phyloP scores from a whole-genome alignment of 441 rosid species.

The California macrophylla region DNA sequence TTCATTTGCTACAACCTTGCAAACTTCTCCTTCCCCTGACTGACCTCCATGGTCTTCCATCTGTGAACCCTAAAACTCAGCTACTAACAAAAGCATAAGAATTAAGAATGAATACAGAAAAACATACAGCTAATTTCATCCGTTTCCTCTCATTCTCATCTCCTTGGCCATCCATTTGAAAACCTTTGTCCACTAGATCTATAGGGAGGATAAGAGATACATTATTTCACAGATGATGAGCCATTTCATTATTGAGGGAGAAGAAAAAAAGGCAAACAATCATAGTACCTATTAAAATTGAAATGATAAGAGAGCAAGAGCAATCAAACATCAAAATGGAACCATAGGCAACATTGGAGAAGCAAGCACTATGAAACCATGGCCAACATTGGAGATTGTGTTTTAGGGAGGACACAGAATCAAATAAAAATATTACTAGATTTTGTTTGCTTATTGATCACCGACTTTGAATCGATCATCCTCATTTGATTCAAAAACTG shows the following conservation, averaged over 20 bases:
- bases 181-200: neutral
- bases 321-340: neutral
- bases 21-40: neutral
- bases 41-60: constrained; percentile 33
- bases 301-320: neutral
- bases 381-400: neutral
- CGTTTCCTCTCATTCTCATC: constrained; percentile 41
- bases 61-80: neutral
- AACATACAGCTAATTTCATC: constrained; percentile 38
- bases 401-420: neutral
- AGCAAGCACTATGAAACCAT: neutral
- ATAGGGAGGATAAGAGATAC: neutral
- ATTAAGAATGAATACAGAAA: constrained; percentile 12
- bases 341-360: neutral
- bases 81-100: constrained; percentile 6
- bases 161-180: constrained; percentile 37
- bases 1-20: constrained; percentile 32
- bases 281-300: neutral
- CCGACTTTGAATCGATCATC: neutral
- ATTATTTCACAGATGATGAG: neutral
- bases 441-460: neutral
- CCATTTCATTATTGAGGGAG: neutral
- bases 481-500: neutral
- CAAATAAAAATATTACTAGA: neutral
- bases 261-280: neutral